Evolutionary conservation across 2,329 filamentous ascomycete genomes (phyloP), one percentile per base, ranked within the genome.

Genomic region (Aquanectria penicillioides): DNA sequence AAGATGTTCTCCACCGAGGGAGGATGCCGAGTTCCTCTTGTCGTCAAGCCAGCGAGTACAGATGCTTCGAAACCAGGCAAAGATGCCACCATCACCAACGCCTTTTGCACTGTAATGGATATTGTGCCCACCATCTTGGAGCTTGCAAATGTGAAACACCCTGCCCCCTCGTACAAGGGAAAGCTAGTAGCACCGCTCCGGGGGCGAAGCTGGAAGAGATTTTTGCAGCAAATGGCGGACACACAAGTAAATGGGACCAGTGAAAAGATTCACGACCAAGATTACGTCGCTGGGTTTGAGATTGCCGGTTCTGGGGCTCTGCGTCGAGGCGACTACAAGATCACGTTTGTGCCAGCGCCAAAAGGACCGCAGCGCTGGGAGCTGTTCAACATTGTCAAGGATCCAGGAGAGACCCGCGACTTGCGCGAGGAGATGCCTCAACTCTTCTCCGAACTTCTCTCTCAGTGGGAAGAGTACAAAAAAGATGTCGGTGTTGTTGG

Each of bases 281-380:
- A 84, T 41, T 80, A 82, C 55, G 80, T 84, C 6, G 52, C 48
- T 28, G 85, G 84, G 12, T 87, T 85, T 83, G 85, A 87, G 51
- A 81, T 82, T 0, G 85, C 81, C 60, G 83, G 83, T 0, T 79
- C 81, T 4, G 58, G 62, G 0, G 85, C 85, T 0, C 76, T 87
- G 7, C 81, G 85, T 17, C 80, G 80, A 31, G 84, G 81, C 3
- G 77, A 83, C 55, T 87, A 79, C 78, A 87, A 87, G 68, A 83
- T 83, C 4, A 79, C 86, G 11, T 86, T 81, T 63, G 83, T 86
- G 17, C 83, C 82, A 0, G 81, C 81, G 43, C 84, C 81, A 2
- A 57, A 61, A 9, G 70, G 70, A 1, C 15, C 83, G 0, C 83
- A 84, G 60, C 77, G 78, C 18, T 87, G 84, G 85, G 82, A 87